Conservation (phyloP, 2,329 filamentous ascomycete species). For the Hypoxylon sp. region DNA sequence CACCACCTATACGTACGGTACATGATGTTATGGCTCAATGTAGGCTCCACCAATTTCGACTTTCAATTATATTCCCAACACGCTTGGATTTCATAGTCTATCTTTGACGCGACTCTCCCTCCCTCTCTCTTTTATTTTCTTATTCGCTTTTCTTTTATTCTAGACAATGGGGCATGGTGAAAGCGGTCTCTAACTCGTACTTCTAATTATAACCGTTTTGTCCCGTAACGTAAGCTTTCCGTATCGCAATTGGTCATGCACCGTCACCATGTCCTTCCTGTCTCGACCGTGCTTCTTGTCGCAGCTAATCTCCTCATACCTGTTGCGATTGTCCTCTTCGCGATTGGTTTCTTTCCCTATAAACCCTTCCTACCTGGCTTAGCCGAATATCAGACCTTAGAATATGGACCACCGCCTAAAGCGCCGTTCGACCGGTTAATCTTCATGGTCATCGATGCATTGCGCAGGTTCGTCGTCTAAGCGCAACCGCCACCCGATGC, state of each 20-base stretch:
- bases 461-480: conserved; percentile 77
- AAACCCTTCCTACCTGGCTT: conserved; percentile 93
- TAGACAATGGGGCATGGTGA: conserved; percentile 37
- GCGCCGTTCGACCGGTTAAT: conserved; percentile 89
- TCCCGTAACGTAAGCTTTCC: conserved; percentile 5
- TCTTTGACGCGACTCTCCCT: conserved; percentile 16
- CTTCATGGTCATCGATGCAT: conserved; percentile 97
- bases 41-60: conserved; percentile 9
- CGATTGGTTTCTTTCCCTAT: conserved; percentile 95
- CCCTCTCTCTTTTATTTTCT: conserved; percentile 7
- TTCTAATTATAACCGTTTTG: conserved; percentile 6
- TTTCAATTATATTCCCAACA: conserved; percentile 23
- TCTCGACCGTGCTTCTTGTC: conserved; percentile 65
- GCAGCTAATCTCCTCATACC: conserved; percentile 85
- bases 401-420: conserved; percentile 70
- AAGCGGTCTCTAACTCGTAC: conserved; percentile 18
- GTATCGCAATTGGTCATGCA: conserved; percentile 48
- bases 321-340: conserved; percentile 81
- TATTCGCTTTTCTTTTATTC: conserved; percentile 1
- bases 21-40: no score
- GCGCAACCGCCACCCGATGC: conserved; percentile 20
- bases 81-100: background rate
- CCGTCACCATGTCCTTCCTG: conserved; percentile 49
- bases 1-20: no score
- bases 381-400: conserved; percentile 74